Conservation (phyloP, 352 stramenopile species). For the Blastocystis sp. region DNA sequence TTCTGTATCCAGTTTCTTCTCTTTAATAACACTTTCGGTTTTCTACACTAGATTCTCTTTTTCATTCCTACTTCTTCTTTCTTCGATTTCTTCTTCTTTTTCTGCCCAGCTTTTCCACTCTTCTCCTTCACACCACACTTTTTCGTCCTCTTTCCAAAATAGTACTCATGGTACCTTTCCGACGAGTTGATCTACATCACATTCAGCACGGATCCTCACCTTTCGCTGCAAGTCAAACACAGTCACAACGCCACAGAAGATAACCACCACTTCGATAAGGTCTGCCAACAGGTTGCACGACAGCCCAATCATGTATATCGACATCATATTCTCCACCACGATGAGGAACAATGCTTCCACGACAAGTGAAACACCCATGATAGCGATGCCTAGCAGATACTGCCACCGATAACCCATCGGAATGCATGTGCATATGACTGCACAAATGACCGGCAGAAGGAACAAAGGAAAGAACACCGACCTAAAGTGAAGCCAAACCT, state of each 20-base stretch:
- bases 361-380: not conserved
- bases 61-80: not conserved
- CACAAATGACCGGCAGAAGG: not conserved
- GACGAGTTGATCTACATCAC: slow-evolving; percentile 10
- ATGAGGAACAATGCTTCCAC: not conserved
- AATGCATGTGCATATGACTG: not conserved
- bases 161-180: slow-evolving; percentile 41
- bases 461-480: not conserved
- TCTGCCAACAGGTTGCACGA: not conserved
- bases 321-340: not conserved
- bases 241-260: not conserved
- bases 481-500: not conserved
- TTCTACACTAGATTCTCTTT: not conserved
- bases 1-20: not conserved
- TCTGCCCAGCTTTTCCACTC: not conserved
- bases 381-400: not conserved
- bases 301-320: not conserved
- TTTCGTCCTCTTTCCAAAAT: slow-evolving; percentile 8
- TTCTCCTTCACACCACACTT: not conserved
- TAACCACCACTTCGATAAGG: not conserved
- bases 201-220: not conserved
- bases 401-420: not conserved
- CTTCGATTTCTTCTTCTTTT: slow-evolving; percentile 32
- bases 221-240: not conserved
- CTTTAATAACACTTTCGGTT: not conserved